Evolutionary conservation across 2,329 filamentous ascomycete genomes (phyloP).

Genomic region (Pyricularia pennisetigena): DNA sequence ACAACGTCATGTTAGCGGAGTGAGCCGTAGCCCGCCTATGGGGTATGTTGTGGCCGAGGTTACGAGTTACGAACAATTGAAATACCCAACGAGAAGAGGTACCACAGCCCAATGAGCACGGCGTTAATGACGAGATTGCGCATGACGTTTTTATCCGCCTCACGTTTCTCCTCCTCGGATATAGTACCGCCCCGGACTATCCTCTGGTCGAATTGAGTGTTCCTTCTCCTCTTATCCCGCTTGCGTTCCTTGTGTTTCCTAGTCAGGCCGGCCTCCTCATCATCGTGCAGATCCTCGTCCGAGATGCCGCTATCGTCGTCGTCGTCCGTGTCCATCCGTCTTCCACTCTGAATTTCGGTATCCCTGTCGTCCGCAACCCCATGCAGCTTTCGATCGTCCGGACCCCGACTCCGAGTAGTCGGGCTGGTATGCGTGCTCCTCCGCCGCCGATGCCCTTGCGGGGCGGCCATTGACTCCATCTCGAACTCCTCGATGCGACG

Average conservation of each 20-base stretch:
- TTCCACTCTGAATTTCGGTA: slow-evolving; percentile 10
- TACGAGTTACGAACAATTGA: slow-evolving; percentile 64
- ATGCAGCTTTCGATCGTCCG: slow-evolving; percentile 18
- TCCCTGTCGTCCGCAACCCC: slow-evolving; percentile 31
- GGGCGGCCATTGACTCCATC: slow-evolving; percentile 39
- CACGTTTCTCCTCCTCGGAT: slow-evolving; percentile 61
- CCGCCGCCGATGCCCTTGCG: slow-evolving; percentile 41
- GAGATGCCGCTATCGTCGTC: slow-evolving; percentile 44
- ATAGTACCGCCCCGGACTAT: slow-evolving; percentile 42
- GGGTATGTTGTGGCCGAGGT: not conserved
- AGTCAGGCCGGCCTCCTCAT: slow-evolving; percentile 84
- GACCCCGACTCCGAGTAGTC: slow-evolving; percentile 16
- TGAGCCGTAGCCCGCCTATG: slow-evolving; percentile 1
- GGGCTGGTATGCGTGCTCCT: slow-evolving; percentile 43
- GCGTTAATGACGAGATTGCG: slow-evolving; percentile 63
- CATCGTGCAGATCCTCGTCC: slow-evolving; percentile 68
- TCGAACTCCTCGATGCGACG: slow-evolving; percentile 27
- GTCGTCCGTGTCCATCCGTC: slow-evolving; percentile 23
- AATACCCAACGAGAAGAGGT: slow-evolving; percentile 82
- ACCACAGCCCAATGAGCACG: slow-evolving; percentile 81
- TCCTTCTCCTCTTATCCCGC: slow-evolving; percentile 55
- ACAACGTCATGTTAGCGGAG: slow-evolving; percentile 14
- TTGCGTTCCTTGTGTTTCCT: slow-evolving; percentile 60
- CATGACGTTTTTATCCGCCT: slow-evolving; percentile 66
- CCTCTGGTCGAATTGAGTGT: slow-evolving; percentile 60